phyloP scores from a whole-genome alignment of 2,329 filamentous ascomycete genomes.

The Echinosphaeria canescens region DNA sequence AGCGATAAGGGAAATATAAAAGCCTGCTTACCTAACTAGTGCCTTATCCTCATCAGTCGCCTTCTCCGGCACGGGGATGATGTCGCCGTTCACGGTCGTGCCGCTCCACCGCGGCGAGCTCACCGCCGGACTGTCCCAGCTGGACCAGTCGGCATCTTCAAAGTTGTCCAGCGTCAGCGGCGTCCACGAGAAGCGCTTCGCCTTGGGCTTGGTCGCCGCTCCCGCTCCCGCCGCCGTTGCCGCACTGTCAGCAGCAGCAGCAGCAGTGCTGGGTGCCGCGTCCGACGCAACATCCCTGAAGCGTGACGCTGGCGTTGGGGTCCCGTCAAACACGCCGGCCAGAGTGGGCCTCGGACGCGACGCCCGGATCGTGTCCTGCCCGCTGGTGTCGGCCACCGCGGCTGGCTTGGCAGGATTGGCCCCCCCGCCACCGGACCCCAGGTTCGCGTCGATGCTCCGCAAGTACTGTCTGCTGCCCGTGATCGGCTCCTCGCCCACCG shows the following conservation, averaged over 20 bases:
- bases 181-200: conserved; percentile 37
- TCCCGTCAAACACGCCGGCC: conserved; percentile 18
- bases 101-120: conserved; percentile 42
- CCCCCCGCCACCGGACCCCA: conserved; percentile 7
- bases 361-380: conserved; percentile 24
- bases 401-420: background rate
- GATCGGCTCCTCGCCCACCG: conserved; percentile 81
- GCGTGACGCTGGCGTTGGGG: conserved; percentile 6
- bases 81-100: conserved; percentile 28
- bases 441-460: conserved; percentile 13
- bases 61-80: conserved; percentile 22
- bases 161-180: conserved; percentile 31
- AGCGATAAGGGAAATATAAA: too few relatives aligned
- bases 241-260: conserved; percentile 8
- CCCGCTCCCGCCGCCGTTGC: conserved; percentile 11
- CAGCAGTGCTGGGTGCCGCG: conserved; percentile 6
- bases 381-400: conserved; percentile 9
- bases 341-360: conserved; percentile 15
- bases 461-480: conserved; percentile 18
- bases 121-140: conserved; percentile 33
- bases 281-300: conserved; percentile 2
- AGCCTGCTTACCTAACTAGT: conserved; percentile 20
- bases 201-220: conserved; percentile 11
- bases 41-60: conserved; percentile 20
- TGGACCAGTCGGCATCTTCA: conserved; percentile 42